These are phyloP conservation scores for Trichoderma endophyticum DNA, from an alignment of 2,329 filamentous ascomycete genomes.

Conservation along the genomic window DNA sequence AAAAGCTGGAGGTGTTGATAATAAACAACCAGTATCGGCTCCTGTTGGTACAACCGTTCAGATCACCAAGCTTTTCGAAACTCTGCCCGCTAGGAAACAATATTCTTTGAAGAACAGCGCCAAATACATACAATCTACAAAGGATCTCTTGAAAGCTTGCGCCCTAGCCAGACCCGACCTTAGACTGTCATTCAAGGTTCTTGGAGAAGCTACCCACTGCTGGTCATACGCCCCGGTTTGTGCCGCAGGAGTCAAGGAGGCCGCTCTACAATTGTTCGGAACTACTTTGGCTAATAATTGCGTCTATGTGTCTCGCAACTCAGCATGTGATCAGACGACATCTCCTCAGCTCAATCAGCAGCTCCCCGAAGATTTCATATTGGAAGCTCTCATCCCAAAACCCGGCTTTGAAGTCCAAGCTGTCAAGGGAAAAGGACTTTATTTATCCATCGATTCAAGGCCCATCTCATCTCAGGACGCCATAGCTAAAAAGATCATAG, in stretches of 20 bases:
- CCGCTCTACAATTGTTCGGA: slow-evolving; percentile 61
- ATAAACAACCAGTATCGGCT: slow-evolving; percentile 42
- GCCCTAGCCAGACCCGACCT: slow-evolving; percentile 63
- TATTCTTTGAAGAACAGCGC: slow-evolving; percentile 53
- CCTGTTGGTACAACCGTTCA: slow-evolving; percentile 68
- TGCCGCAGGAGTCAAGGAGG: slow-evolving; percentile 51
- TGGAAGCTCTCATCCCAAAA: slow-evolving; percentile 59
- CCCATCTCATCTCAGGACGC: slow-evolving; percentile 57
- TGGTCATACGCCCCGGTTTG: slow-evolving; percentile 62
- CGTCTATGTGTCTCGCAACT: slow-evolving; percentile 31
- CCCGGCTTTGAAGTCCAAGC: slow-evolving; percentile 42
- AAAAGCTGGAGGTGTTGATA: slow-evolving; percentile 31
- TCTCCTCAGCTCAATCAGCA: neutral
- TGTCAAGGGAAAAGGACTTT: slow-evolving; percentile 50
- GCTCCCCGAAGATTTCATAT: slow-evolving; percentile 28
- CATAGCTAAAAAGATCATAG: slow-evolving; percentile 57
- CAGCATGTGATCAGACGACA: neutral
- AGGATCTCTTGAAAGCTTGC: slow-evolving; percentile 60
- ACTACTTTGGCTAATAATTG: slow-evolving; percentile 55
- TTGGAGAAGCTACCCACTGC: slow-evolving; percentile 47
- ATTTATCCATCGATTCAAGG: slow-evolving; percentile 66
- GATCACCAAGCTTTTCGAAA: slow-evolving; percentile 56
- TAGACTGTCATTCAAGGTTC: slow-evolving; percentile 58
- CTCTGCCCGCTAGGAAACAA: slow-evolving; percentile 62
- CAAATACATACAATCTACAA: slow-evolving; percentile 57